A percentile compares a stretch with the other conserved stretches of the same genome.
These are phyloP conservation scores for Beta vulgaris DNA, from an alignment of 148 eudicot genomes.

Conservation along the genomic window DNA sequence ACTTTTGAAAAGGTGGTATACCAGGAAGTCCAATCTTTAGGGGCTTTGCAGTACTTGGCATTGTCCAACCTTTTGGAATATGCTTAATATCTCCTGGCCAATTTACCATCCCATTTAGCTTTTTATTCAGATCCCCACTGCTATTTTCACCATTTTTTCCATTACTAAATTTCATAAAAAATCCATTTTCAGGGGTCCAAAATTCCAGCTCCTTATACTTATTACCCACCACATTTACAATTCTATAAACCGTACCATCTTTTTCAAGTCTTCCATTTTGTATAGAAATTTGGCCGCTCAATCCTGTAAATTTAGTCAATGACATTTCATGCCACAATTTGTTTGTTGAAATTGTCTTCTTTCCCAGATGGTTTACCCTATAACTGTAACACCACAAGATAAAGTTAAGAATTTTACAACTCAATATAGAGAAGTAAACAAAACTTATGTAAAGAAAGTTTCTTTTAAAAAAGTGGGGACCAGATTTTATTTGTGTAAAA, in stretches of 20 bases:
- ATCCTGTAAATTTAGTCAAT: conserved; percentile 21
- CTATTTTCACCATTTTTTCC: background rate
- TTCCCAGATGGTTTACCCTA: background rate
- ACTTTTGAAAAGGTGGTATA: conserved; percentile 34
- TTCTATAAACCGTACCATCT: background rate
- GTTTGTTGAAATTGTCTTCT: background rate
- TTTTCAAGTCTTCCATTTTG: conserved; percentile 1
- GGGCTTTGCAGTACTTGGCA: conserved; percentile 35
- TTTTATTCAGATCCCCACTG: background rate
- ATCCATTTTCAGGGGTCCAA: conserved; percentile 16
- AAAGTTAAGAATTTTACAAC: background rate
- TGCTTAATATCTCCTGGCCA: conserved; percentile 46
- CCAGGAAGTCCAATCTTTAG: conserved; percentile 48
- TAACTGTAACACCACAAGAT: background rate
- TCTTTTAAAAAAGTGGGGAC: too few relatives aligned
- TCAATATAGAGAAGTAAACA: background rate
- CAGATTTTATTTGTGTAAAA: too few relatives aligned
- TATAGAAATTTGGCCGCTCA: conserved; percentile 21
- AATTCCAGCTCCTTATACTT: conserved; percentile 26
- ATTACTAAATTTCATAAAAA: background rate
- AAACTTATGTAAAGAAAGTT: background rate
- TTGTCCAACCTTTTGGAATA: conserved; percentile 50
- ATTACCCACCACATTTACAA: conserved; percentile 27
- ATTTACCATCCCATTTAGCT: conserved; percentile 16
- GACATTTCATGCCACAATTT: background rate